phyloP scores from a whole-genome alignment of 306 rosid species.

The Ceratonia siliqua region DNA sequence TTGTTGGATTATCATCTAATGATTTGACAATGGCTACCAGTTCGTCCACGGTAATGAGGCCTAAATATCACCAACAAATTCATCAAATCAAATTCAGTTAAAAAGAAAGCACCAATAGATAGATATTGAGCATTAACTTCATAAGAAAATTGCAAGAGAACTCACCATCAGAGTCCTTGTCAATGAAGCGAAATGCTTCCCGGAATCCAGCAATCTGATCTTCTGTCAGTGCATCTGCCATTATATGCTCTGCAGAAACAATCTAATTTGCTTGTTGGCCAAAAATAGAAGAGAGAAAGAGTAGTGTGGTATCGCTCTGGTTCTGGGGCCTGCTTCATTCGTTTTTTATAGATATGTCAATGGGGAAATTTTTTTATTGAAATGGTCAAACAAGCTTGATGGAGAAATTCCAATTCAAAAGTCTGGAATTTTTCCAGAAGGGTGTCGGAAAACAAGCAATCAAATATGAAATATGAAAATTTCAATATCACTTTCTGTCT shows the following conservation, averaged over 20 bases:
- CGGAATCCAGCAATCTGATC: conserved; percentile 82
- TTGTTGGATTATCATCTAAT: conserved; percentile 73
- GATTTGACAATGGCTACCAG: conserved; percentile 67
- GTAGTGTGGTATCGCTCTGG: conserved; percentile 11
- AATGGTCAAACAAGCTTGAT: conserved; percentile 37
- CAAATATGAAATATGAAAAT: conserved; percentile 14
- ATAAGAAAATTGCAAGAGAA: conserved; percentile 2
- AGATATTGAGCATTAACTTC: neutral
- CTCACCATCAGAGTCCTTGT: conserved; percentile 64
- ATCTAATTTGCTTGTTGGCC: neutral
- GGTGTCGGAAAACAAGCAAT: neutral
- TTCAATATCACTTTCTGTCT: conserved; percentile 19
- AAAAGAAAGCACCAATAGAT: neutral
- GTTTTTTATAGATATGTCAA: conserved; percentile 23
- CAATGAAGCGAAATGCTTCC: conserved; percentile 83
- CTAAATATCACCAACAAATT: conserved; percentile 38
- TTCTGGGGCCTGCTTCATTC: neutral
- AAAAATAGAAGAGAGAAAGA: conserved; percentile 19
- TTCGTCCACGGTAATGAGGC: conserved; percentile 83
- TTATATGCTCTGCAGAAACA: conserved; percentile 11
- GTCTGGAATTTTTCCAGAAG: conserved; percentile 32
- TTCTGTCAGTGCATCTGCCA: conserved; percentile 66
- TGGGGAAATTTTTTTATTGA: conserved; percentile 3
- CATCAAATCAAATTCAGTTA: neutral
- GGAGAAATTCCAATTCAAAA: conserved; percentile 31